These are phyloP conservation scores for Austroboletus eburneus DNA, from an alignment of 768 basidiomycete genomes.

Conservation along the genomic window DNA sequence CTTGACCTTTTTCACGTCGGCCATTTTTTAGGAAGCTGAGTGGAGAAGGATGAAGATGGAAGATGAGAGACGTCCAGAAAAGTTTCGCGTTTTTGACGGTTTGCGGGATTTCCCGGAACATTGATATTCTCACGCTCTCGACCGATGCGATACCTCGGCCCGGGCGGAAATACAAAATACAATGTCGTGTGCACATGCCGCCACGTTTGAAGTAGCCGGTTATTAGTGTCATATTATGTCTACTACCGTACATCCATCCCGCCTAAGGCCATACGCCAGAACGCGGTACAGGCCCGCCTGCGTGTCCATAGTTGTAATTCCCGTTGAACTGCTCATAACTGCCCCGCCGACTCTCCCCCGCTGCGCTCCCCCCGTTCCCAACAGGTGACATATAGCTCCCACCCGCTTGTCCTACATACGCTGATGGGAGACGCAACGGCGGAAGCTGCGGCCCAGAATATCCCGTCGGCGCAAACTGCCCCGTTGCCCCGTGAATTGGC, in stretches of 20 bases:
- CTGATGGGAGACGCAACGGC: conserved; percentile 23
- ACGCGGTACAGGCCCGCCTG: conserved; percentile 22
- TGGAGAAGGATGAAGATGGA: conserved; percentile 42
- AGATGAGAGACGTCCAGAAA: conserved; percentile 43
- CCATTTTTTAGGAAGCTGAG: conserved; percentile 67
- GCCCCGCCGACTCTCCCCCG: conserved; percentile 20
- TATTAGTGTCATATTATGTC: conserved; percentile 13
- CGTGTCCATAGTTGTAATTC: conserved; percentile 20
- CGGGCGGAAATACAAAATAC: conserved; percentile 2
- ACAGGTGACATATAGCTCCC: conserved; percentile 23
- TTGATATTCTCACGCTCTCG: conserved; percentile 24
- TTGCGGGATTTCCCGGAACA: conserved; percentile 31
- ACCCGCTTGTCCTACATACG: conserved; percentile 17
- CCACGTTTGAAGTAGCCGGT: no score
- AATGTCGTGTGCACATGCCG: no score
- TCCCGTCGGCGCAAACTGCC: conserved; percentile 13
- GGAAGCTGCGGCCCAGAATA: conserved; percentile 26
- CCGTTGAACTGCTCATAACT: conserved; percentile 25
- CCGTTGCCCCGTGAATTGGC: conserved; percentile 10
- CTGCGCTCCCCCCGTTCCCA: background rate
- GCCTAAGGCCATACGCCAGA: conserved; percentile 28
- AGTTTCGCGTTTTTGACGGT: conserved; percentile 43
- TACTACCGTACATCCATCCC: conserved; percentile 14
- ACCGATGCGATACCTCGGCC: conserved; percentile 18
- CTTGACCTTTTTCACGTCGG: conserved; percentile 82